These are phyloP conservation scores for Pseudocercospora fuligena DNA, from an alignment of 2,329 filamentous ascomycete species.

Conservation along the genomic window DNA sequence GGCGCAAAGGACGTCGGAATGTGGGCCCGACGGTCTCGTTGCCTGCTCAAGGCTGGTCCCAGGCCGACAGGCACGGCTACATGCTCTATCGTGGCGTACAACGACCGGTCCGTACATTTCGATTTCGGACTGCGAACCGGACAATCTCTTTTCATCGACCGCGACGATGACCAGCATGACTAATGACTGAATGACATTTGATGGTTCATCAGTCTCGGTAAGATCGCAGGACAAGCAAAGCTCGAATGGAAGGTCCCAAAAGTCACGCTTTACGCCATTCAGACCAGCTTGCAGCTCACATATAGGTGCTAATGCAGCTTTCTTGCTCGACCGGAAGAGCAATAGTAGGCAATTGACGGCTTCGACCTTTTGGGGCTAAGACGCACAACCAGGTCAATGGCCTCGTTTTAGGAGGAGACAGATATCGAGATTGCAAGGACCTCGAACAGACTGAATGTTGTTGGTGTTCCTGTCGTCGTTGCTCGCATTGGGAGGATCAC, in stretches of 20 bases:
- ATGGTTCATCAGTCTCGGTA: background rate
- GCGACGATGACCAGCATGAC: background rate
- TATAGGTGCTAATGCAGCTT: background rate
- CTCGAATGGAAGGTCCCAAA: background rate
- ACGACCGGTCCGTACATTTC: background rate
- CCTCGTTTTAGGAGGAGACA: background rate
- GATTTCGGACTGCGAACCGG: background rate
- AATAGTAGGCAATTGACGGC: constrained; percentile 21
- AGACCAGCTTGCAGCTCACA: background rate
- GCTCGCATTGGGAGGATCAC: background rate
- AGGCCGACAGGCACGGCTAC: background rate
- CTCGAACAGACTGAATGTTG: background rate
- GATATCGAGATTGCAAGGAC: constrained; percentile 4
- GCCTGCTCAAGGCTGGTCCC: background rate
- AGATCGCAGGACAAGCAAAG: background rate
- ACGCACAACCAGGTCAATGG: background rate
- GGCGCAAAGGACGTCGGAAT: background rate
- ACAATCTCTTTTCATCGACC: background rate
- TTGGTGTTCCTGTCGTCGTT: background rate
- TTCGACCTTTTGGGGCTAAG: background rate
- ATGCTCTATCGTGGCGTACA: background rate
- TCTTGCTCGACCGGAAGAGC: constrained; percentile 1
- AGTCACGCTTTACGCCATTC: background rate
- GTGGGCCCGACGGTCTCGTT: background rate
- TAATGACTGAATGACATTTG: background rate